Conservation (phyloP, 371 early-diverging fungal species). For the Mucor lusitanicus region DNA sequence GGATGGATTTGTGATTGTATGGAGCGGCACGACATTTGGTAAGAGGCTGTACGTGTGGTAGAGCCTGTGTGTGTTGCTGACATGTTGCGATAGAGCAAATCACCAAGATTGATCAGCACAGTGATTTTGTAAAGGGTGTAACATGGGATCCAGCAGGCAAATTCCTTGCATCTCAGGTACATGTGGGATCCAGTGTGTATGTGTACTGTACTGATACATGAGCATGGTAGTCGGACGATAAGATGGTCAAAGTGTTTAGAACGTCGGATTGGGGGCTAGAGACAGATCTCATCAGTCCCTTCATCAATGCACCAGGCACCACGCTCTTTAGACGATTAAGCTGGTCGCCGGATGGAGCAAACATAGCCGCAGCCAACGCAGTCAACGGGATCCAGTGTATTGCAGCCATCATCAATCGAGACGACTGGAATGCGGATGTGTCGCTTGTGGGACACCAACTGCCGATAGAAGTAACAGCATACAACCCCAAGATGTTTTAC, state of each 20-base stretch:
- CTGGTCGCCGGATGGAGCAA: conserved; percentile 96
- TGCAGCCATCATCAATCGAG: conserved; percentile 80
- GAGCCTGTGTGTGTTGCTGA: no score
- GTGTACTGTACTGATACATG: no score
- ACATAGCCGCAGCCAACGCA: conserved; percentile 89
- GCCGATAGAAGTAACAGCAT: conserved; percentile 90
- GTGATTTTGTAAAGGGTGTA: conserved; percentile 94
- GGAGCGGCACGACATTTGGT: conserved; percentile 86
- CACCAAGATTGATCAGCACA: conserved; percentile 70
- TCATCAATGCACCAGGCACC: conserved; percentile 71
- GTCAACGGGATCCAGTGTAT: conserved; percentile 82
- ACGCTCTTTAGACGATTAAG: conserved; percentile 91
- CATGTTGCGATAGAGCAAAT: conserved; percentile 71
- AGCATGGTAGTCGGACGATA: conserved; percentile 81
- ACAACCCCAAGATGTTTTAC: conserved; percentile 82
- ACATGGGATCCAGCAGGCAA: conserved; percentile 96
- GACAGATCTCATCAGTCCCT: conserved; percentile 74
- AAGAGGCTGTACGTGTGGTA: no score
- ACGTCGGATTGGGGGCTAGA: conserved; percentile 86
- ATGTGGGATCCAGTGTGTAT: no score
- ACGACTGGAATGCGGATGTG: conserved; percentile 79
- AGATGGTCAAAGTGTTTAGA: conserved; percentile 85
- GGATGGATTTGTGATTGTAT: conserved; percentile 83
- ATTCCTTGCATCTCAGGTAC: conserved; percentile 90
- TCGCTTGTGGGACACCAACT: conserved; percentile 89